Percentiles rank a stretch among this genome's conserved stretches.
phyloP scores from a whole-genome alignment of 106 monocot species.

The Allium sativum region DNA sequence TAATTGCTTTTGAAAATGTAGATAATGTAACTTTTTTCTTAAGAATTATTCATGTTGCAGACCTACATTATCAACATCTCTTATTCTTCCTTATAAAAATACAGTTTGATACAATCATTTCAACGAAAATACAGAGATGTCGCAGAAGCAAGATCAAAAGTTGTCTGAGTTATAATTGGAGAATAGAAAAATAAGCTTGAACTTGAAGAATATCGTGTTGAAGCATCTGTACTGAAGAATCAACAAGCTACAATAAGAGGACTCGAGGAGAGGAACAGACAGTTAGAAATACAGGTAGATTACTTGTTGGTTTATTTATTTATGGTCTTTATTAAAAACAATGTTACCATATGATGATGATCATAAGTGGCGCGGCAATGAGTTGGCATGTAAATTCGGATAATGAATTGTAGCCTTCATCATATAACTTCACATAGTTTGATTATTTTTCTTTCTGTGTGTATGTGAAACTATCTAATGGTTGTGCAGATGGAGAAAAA shows the following conservation, averaged over 20 bases:
- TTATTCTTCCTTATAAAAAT: no score
- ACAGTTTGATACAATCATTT: neutral
- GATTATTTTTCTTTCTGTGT: neutral
- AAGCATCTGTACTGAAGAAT: slow-evolving; percentile 92
- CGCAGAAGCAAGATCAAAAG: slow-evolving; percentile 76
- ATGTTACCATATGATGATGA: no score
- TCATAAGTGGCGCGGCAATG: no score
- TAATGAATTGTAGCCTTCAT: no score
- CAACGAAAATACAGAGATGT: no score
- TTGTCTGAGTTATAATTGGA: slow-evolving; percentile 75
- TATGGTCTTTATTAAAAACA: no score
- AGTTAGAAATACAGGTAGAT: slow-evolving; percentile 84
- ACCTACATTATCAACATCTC: no score
- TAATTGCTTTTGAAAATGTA: no score
- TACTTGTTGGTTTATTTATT: no score
- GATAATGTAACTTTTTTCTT: no score
- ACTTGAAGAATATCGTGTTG: slow-evolving; percentile 87
- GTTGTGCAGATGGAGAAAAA: slow-evolving; percentile 93
- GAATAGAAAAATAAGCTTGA: slow-evolving; percentile 94
- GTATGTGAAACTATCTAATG: slow-evolving; percentile 6
- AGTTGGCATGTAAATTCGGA: no score
- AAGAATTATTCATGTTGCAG: no score
- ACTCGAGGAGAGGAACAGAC: slow-evolving; percentile 90
- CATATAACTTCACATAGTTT: neutral
- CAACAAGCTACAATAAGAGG: slow-evolving; percentile 97